Base-by-base conservation (phyloP, 2,329 filamentous ascomycete species). In the Trichoderma asperellum region DNA sequence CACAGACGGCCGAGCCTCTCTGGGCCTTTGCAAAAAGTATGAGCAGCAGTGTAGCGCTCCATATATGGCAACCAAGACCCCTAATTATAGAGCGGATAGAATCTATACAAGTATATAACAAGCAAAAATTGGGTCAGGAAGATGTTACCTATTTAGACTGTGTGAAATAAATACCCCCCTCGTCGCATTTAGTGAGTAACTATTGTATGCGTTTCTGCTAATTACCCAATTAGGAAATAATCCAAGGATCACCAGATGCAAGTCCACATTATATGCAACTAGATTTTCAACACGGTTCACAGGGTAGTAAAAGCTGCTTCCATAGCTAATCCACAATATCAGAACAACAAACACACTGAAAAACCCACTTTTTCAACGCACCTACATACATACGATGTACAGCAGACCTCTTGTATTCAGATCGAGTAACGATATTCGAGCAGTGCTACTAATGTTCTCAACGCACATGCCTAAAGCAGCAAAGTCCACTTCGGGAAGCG, bases 381-480 rank as follows among this genome's bases (percentile, higher is more conserved):
- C 5, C 47, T 35, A 27, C 6, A 34, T 37, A 32, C 32, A 61
- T 16, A n/a, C n/a, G n/a, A n/a, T n/a, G n/a, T n/a, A 12, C 18
- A 40, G 29, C 59, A 62, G 18, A 18, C 24, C 24, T 24, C 24
- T 7, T 40, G 18, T 18, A 32, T 35, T 34, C 29, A 35, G 29
- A 52, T 62, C 18, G 11, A 3, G 34, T 32, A 6, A 49, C 35
- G 2, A 49, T 53, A 37, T 29, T 40, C 29, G 12, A 53, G 37
- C 12, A 5, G 34, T n/a, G 29, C 29, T 32, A 52, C 47, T 24
- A 47, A 63, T 37, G 5, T 1, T 21, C 61, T 64, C 49, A 34
- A 55, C 29, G 62, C 37, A 66, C 62, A 66, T 66, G 29, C 62
- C 62, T 66, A 66, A 66, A 66, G n/a, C 35, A 66, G 62, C n/a